These are phyloP conservation scores for Lecanicillium sp. DNA, from an alignment of 2,329 filamentous ascomycete genomes.

Conservation along the genomic window DNA sequence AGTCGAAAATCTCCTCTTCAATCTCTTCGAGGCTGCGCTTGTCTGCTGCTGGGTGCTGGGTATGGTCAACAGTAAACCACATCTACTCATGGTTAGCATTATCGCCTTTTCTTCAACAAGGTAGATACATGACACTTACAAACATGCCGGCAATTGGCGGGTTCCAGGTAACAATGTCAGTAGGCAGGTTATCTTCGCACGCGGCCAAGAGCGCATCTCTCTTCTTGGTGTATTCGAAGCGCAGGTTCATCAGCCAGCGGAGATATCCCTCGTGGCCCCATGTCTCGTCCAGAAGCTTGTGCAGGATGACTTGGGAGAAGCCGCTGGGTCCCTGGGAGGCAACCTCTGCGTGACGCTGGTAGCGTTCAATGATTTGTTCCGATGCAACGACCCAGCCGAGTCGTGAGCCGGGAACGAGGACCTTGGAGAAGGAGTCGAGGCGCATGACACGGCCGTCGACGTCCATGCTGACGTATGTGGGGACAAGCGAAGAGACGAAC, in stretches of 20 bases:
- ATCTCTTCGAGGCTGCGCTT: constrained; percentile 52
- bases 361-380: constrained; percentile 75
- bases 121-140: constrained; percentile 54
- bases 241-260: constrained; percentile 77
- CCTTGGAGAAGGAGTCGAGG: constrained; percentile 90
- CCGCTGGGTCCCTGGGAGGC: constrained; percentile 81
- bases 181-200: constrained; percentile 70
- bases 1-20: constrained; percentile 80
- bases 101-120: too few relatives aligned
- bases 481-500: constrained; percentile 56
- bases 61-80: constrained; percentile 64
- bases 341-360: constrained; percentile 72
- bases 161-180: constrained; percentile 68
- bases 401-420: constrained; percentile 73
- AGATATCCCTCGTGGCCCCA: constrained; percentile 93
- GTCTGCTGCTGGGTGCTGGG: constrained; percentile 52
- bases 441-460: constrained; percentile 81
- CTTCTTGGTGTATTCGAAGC: constrained; percentile 71
- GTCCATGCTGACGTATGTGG: constrained; percentile 72
- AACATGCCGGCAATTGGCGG: constrained; percentile 91
- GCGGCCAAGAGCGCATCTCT: constrained; percentile 70
- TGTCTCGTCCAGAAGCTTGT: constrained; percentile 83
- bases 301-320: constrained; percentile 73
- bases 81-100: constrained; percentile 37
- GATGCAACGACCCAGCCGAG: constrained; percentile 86